These are phyloP conservation scores for Neofusicoccum sp. DNA, from an alignment of 2,329 filamentous ascomycete genomes.

Conservation along the genomic window DNA sequence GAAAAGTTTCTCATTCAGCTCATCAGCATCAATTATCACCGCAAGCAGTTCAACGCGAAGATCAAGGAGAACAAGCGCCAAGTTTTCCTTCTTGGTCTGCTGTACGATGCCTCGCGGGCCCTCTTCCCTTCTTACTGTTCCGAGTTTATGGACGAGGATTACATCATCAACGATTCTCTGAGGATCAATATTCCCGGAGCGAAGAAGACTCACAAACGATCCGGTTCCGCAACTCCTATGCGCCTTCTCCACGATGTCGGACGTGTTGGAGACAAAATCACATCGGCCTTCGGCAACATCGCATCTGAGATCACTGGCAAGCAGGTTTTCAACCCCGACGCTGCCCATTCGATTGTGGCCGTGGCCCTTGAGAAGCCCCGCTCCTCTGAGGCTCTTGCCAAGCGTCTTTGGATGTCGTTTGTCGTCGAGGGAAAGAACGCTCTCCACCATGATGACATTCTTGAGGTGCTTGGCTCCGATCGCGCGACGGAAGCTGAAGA, in stretches of 20 bases:
- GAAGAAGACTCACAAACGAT: constrained; percentile 47
- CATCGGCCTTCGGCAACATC: constrained; percentile 87
- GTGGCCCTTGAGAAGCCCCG: constrained; percentile 81
- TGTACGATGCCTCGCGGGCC: constrained; percentile 85
- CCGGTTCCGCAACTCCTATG: constrained; percentile 72
- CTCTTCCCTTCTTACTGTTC: constrained; percentile 90
- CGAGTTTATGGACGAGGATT: constrained; percentile 90
- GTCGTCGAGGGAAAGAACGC: constrained; percentile 84
- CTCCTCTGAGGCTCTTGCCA: constrained; percentile 88
- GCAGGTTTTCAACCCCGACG: constrained; percentile 89
- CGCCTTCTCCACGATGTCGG: constrained; percentile 68
- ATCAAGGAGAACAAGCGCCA: constrained; percentile 92
- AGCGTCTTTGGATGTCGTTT: constrained; percentile 96
- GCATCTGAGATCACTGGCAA: constrained; percentile 94
- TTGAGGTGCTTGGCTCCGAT: constrained; percentile 78
- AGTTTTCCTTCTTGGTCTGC: constrained; percentile 73
- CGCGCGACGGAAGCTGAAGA: constrained; percentile 79
- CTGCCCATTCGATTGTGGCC: constrained; percentile 83
- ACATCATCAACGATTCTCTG: constrained; percentile 75
- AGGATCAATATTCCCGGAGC: constrained; percentile 63
- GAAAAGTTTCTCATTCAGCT: constrained; percentile 79
- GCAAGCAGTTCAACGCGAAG: constrained; percentile 73
- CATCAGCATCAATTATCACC: constrained; percentile 82
- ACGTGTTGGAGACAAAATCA: constrained; percentile 87
- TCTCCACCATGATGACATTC: constrained; percentile 75